Percentiles rank a stretch among this genome's conserved stretches.
Conservation (phyloP, 345 rosid genomes). For the Gossypium sturtianum region DNA sequence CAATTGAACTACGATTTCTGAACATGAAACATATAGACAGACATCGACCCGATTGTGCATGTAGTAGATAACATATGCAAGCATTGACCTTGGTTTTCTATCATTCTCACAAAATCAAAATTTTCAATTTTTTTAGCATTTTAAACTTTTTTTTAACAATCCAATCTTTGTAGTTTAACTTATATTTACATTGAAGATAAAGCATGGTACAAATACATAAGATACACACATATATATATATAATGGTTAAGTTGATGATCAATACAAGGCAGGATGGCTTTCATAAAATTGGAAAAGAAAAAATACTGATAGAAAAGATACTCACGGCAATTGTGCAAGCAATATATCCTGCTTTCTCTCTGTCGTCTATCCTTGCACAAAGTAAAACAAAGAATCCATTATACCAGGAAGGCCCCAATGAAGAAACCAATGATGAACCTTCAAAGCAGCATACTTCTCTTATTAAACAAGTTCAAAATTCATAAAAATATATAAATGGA, state of each 20-base stretch:
- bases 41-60: background rate
- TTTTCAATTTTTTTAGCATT: too few relatives aligned
- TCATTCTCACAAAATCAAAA: background rate
- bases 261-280: background rate
- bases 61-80: background rate
- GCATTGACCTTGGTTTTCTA: background rate
- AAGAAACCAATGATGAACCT: slow-evolving; percentile 89
- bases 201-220: background rate
- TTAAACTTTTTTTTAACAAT: too few relatives aligned
- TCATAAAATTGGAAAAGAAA: background rate
- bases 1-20: background rate
- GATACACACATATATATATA: too few relatives aligned
- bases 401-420: slow-evolving; percentile 90
- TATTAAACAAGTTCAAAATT: slow-evolving; percentile 5
- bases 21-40: background rate
- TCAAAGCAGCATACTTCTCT: slow-evolving; percentile 12
- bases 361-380: slow-evolving; percentile 60
- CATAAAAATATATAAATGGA: background rate
- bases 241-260: background rate
- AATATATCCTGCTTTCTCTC: slow-evolving; percentile 91
- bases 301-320: background rate
- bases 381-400: slow-evolving; percentile 53
- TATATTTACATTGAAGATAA: background rate
- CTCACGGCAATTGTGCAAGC: slow-evolving; percentile 32
- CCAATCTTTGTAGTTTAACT: background rate